phyloP scores from a whole-genome alignment of 352 stramenopile species.

The Phytophthora pistaciae region DNA sequence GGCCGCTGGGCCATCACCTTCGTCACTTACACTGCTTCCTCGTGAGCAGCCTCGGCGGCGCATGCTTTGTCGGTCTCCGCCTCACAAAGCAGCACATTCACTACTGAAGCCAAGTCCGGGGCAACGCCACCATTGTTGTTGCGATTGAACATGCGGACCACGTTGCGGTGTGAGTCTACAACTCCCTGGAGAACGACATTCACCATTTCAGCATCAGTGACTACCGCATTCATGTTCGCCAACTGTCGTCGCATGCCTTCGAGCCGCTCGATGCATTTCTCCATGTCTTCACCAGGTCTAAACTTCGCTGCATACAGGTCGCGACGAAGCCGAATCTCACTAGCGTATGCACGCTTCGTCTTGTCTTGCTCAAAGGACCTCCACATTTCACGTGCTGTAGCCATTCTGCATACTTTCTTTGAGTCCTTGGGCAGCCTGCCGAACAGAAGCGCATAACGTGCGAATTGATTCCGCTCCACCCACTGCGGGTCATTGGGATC shows the following conservation, averaged over 20 bases:
- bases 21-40: neutral
- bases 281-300: conserved; percentile 8
- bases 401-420: conserved; percentile 10
- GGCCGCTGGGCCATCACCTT: conserved; percentile 9
- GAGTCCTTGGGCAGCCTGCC: neutral
- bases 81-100: conserved; percentile 14
- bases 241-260: conserved; percentile 10
- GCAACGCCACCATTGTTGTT: neutral
- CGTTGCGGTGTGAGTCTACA: conserved; percentile 8
- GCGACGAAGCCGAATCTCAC: conserved; percentile 10
- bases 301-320: conserved; percentile 14
- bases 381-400: conserved; percentile 9
- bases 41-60: neutral
- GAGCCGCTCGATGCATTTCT: conserved; percentile 14
- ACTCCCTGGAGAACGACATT: conserved; percentile 12
- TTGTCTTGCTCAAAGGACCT: conserved; percentile 8
- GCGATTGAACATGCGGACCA: conserved; percentile 10
- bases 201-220: conserved; percentile 8
- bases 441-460: conserved; percentile 6
- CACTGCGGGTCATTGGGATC: conserved; percentile 3
- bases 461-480: conserved; percentile 6
- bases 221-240: conserved; percentile 13
- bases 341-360: conserved; percentile 9
- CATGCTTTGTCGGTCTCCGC: conserved; percentile 7
- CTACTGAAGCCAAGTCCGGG: conserved; percentile 7